A percentile compares a stretch with the other conserved stretches of the same genome.
Evolutionary conservation across 768 basidiomycete species (phyloP).

Genomic region (Lentinula raphanica): DNA sequence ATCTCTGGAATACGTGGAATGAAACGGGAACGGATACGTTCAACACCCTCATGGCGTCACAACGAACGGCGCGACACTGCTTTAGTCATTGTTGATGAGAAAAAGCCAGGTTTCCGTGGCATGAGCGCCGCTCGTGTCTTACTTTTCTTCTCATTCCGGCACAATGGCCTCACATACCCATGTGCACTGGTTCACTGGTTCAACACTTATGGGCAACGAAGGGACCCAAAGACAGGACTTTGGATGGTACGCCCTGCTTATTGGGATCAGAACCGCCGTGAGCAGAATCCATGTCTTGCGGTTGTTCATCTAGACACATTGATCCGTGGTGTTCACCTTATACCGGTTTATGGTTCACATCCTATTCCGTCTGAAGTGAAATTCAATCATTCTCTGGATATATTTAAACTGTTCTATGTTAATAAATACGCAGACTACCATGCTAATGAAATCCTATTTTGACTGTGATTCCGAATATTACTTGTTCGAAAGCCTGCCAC

Average conservation of each 20-base stretch:
- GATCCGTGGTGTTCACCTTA: constrained; percentile 25
- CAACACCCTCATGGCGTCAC: constrained; percentile 14
- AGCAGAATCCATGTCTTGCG: constrained; percentile 7
- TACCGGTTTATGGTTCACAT: constrained; percentile 19
- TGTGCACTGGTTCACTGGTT: constrained; percentile 30
- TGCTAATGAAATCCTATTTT: constrained; percentile 19
- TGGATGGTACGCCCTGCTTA: constrained; percentile 27
- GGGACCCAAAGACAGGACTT: constrained; percentile 19
- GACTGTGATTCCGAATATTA: no score
- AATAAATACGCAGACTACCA: constrained; percentile 30
- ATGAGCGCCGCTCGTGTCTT: constrained; percentile 18
- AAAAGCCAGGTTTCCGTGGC: constrained; percentile 17
- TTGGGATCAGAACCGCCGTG: neutral
- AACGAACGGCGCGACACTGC: constrained; percentile 14
- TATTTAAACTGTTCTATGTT: constrained; percentile 25
- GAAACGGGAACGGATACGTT: constrained; percentile 14
- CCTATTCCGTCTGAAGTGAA: constrained; percentile 16
- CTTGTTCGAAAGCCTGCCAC: no score
- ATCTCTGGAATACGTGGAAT: constrained; percentile 13
- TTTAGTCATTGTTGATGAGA: constrained; percentile 16
- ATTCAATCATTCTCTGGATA: constrained; percentile 17
- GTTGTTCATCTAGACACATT: constrained; percentile 27
- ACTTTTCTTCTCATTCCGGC: constrained; percentile 24
- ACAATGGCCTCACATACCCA: constrained; percentile 10
- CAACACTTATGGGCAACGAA: constrained; percentile 13